phyloP scores from a whole-genome alignment of 164 flowering plant genomes.

The Chloranthus sessilifolius region DNA sequence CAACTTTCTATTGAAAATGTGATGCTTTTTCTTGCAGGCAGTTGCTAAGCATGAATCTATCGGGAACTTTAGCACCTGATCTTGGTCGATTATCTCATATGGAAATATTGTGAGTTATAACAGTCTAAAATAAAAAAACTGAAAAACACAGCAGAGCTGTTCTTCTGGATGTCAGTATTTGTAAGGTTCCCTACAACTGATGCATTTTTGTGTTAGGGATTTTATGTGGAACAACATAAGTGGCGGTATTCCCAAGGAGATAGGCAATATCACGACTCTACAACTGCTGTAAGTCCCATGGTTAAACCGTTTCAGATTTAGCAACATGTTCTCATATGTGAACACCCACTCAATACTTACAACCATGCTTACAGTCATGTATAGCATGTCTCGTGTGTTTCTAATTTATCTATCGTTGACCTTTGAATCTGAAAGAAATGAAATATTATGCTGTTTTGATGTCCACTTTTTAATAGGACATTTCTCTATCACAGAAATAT shows the following conservation, averaged over 20 bases:
- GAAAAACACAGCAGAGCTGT: no score
- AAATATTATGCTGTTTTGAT: no score
- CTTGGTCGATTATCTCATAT: conserved; percentile 63
- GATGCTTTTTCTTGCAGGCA: conserved; percentile 32
- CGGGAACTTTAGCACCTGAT: conserved; percentile 73
- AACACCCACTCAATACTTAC: no score
- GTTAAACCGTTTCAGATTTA: not conserved
- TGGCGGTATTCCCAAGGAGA: conserved; percentile 88
- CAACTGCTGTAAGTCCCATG: conserved; percentile 64
- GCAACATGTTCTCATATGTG: conserved; percentile 1
- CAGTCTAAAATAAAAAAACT: not conserved
- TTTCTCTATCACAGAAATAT: no score
- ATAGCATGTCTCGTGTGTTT: no score
- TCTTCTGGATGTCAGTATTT: not conserved
- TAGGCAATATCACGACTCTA: conserved; percentile 66
- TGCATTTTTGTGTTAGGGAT: conserved; percentile 41
- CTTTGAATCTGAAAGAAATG: no score
- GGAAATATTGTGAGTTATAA: conserved; percentile 61
- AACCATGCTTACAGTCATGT: no score
- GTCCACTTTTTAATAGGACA: no score
- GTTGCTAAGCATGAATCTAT: conserved; percentile 53
- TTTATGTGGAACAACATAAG: conserved; percentile 87
- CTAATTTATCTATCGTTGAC: no score
- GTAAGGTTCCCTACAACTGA: not conserved
- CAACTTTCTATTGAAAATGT: not conserved